Evolutionary conservation across 768 basidiomycete species (phyloP).

Genomic region (Gloeophyllum trabeum): DNA sequence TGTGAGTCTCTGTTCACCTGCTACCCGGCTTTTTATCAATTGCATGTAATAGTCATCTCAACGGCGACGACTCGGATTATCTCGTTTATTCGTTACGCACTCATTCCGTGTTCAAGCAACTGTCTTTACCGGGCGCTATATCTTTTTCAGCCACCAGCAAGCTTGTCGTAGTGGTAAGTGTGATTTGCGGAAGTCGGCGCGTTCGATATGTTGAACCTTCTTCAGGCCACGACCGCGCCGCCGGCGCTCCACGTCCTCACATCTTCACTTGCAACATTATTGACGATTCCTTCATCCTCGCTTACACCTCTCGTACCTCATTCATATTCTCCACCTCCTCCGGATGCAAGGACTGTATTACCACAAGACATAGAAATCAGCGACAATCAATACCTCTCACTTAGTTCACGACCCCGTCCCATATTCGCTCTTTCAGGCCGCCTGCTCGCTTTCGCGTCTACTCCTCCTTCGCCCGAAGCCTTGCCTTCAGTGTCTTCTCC

Average conservation of each 20-base stretch:
- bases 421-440: slow-evolving; percentile 51
- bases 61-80: slow-evolving; percentile 15
- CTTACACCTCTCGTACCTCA: slow-evolving; percentile 34
- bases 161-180: slow-evolving; percentile 52
- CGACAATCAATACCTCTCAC: slow-evolving; percentile 7
- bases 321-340: slow-evolving; percentile 4
- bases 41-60: background rate
- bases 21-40: no score
- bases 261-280: slow-evolving; percentile 39
- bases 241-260: slow-evolving; percentile 46
- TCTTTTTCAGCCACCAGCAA: slow-evolving; percentile 33
- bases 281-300: slow-evolving; percentile 33
- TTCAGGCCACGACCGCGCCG: slow-evolving; percentile 47
- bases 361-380: slow-evolving; percentile 18
- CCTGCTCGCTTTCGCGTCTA: slow-evolving; percentile 49
- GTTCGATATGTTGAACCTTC: no score
- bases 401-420: slow-evolving; percentile 24
- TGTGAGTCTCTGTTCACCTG: slow-evolving; percentile 20
- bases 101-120: slow-evolving; percentile 39
- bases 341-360: slow-evolving; percentile 20
- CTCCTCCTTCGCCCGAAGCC: slow-evolving; percentile 15
- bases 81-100: slow-evolving; percentile 33
- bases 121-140: slow-evolving; percentile 29
- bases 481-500: slow-evolving; percentile 7
- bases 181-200: no score